Conservation (phyloP, 23 red algal species). For the Chondrus crispus region DNA sequence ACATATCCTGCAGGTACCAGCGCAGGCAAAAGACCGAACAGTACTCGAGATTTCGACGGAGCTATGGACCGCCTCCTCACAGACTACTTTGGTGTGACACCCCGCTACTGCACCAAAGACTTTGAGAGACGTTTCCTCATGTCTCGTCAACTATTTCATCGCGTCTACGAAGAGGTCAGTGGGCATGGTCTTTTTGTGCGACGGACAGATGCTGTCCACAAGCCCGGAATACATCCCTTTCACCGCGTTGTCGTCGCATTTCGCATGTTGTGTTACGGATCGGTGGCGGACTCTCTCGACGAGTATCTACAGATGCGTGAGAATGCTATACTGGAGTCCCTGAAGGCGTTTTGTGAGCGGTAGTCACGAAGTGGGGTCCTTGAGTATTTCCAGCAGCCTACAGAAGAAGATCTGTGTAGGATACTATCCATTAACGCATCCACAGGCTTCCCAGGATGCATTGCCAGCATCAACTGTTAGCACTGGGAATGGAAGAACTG, state of each 20-base stretch:
- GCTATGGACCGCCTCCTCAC: background rate
- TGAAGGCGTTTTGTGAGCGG: background rate
- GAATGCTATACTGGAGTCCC: background rate
- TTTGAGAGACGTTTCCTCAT: conserved; percentile 42
- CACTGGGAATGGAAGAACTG: conserved; percentile 22
- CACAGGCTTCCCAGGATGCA: background rate
- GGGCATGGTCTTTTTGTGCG: background rate
- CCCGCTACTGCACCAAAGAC: background rate
- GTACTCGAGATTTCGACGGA: background rate
- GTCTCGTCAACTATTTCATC: background rate
- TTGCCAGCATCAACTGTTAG: background rate
- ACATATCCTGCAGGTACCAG: background rate
- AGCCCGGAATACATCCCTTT: background rate
- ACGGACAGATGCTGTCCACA: background rate
- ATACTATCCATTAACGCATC: background rate
- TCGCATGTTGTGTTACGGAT: background rate
- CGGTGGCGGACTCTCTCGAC: background rate
- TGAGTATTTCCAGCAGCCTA: conserved; percentile 11
- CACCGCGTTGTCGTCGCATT: background rate
- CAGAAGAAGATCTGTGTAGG: background rate
- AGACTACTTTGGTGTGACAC: background rate
- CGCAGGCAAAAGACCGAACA: background rate
- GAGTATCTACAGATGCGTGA: background rate
- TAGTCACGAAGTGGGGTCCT: background rate
- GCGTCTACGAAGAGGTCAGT: background rate